These are phyloP conservation scores for Colletotrichum melonis DNA, from an alignment of 2,329 filamentous ascomycete genomes.

Conservation along the genomic window DNA sequence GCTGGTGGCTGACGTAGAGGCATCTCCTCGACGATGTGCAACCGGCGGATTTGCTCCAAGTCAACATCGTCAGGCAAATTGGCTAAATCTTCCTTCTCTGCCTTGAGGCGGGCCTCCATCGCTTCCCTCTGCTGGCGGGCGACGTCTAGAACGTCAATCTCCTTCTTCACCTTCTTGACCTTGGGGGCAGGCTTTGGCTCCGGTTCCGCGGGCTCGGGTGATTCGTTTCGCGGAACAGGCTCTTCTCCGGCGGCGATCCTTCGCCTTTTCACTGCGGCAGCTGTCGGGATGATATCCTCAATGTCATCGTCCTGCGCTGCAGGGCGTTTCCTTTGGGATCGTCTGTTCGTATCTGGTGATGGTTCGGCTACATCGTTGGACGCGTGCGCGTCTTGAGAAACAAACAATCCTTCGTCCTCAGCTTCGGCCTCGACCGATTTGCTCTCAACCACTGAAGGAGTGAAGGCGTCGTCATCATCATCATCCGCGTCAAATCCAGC, in stretches of 20 bases:
- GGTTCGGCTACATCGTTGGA: slow-evolving; percentile 35
- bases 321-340: slow-evolving; percentile 57
- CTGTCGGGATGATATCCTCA: slow-evolving; percentile 79
- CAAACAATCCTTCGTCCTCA: slow-evolving; percentile 62
- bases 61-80: slow-evolving; percentile 73
- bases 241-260: slow-evolving; percentile 70
- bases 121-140: slow-evolving; percentile 70
- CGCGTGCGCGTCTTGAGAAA: slow-evolving; percentile 58
- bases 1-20: slow-evolving; percentile 61
- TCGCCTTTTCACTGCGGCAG: slow-evolving; percentile 82
- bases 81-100: slow-evolving; percentile 65
- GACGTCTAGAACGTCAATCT: slow-evolving; percentile 76
- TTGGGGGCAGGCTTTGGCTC: slow-evolving; percentile 45
- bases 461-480: slow-evolving; percentile 52
- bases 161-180: slow-evolving; percentile 63
- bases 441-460: slow-evolving; percentile 39
- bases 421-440: slow-evolving; percentile 39
- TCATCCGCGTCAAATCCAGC: slow-evolving; percentile 73
- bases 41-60: slow-evolving; percentile 76
- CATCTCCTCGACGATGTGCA: slow-evolving; percentile 84
- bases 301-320: slow-evolving; percentile 68
- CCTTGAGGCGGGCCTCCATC: slow-evolving; percentile 72
- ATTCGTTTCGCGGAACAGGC: slow-evolving; percentile 49
- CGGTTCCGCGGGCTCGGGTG: slow-evolving; percentile 41
- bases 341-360: slow-evolving; percentile 36